Base-by-base conservation (phyloP, 31 red algal genomes). In the Endocladia muricata region DNA sequence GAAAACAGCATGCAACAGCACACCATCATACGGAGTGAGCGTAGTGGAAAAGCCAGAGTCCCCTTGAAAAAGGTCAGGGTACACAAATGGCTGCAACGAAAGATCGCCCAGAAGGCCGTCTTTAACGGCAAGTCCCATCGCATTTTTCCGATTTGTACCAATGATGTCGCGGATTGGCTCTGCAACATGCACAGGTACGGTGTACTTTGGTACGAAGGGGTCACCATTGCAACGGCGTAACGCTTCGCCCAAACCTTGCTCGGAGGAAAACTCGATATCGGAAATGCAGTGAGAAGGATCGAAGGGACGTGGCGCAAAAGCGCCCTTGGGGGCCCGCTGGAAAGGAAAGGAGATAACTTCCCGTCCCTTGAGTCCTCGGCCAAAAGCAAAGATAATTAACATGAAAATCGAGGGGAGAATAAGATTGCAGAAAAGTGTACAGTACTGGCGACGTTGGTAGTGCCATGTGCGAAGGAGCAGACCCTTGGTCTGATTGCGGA, bases 401-500 rank as follows among this genome's bases (percentile, higher is more conserved):
- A 95, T 76, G 38, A 95, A 77, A 13, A 84, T 60, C 22, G 82
- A 73, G 22, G 85, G 57, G 34, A 95, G 29, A 19, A 89, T 79
- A 42, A 95, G 77, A 41, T 78, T 86, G 84, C 79, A 95, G 26
- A 85, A 77, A 21, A 80, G 78, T 70, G 70, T 74, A 41, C 79
- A 43, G 41, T 58, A 67, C 48, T 90, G 84, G 13, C 92, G 83
- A 57, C 82, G 75, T 56, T 95, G 79, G 67, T 79, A 95, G 70
- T 95, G 83, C 79, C 80, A 90, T 35, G 92, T 85, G 61, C 87
- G 81, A 55, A 89, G 40, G 2, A 89, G 29, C 2, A 95, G 74
- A n/a, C 75, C 92, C 21, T 68, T 61, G 68, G 79, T 88, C 62
- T 95, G 92, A 62, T 70, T 78, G 62, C 55, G 70, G 63, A 77